Conservation (phyloP, 768 basidiomycete species). For the Coprinopsis marcescibilis region DNA sequence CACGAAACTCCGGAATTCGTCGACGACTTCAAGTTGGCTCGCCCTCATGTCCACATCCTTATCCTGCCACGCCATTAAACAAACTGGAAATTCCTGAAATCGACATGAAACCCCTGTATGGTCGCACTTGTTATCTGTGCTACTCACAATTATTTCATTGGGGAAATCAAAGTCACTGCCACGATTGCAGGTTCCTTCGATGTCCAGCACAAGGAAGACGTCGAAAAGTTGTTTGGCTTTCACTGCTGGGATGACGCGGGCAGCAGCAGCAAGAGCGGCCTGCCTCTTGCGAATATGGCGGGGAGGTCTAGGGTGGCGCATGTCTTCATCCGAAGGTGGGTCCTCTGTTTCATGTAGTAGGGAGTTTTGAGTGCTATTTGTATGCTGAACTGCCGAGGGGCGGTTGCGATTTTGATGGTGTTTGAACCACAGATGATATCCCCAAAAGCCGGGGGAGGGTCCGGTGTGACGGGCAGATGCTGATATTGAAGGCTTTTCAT, state of each 20-base stretch:
- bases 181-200: slow-evolving; percentile 76
- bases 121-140: not conserved
- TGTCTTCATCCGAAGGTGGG: no score
- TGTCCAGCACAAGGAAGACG: slow-evolving; percentile 82
- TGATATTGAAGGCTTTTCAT: no score
- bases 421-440: no score
- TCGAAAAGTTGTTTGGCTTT: slow-evolving; percentile 50
- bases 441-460: no score
- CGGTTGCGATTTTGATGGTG: no score
- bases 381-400: no score
- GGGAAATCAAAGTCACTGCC: slow-evolving; percentile 77
- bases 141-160: slow-evolving; percentile 91
- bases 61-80: slow-evolving; percentile 79
- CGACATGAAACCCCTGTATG: slow-evolving; percentile 4
- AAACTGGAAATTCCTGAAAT: slow-evolving; percentile 87
- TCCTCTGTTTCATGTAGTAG: no score
- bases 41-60: slow-evolving; percentile 45
- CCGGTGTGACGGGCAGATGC: no score
- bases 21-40: slow-evolving; percentile 58
- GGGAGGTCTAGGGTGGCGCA: not conserved
- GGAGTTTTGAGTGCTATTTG: no score
- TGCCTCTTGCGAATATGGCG: not conserved
- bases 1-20: slow-evolving; percentile 86
- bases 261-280: not conserved
- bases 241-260: slow-evolving; percentile 1